Evolutionary conservation across 2,329 filamentous ascomycete genomes (phyloP).

Genomic region (Sclerotinia sclerotiorum): DNA sequence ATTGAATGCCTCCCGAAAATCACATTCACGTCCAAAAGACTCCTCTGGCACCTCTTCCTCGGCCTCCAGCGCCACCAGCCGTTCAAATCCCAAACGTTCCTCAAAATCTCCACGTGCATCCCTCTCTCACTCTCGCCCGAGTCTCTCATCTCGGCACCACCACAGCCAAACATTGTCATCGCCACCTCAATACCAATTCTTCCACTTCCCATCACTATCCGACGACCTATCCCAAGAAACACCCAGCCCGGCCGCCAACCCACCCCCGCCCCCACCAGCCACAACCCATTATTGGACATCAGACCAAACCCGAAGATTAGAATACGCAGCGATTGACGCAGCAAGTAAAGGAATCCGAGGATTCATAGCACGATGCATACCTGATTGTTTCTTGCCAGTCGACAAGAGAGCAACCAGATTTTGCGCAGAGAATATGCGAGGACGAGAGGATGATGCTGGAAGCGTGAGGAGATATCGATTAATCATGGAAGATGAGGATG

Average conservation of each 20-base stretch:
- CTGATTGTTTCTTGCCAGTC: slow-evolving; percentile 59
- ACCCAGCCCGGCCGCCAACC: slow-evolving; percentile 40
- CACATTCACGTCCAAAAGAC: slow-evolving; percentile 28
- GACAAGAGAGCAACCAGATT: slow-evolving; percentile 56
- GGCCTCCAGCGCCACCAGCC: slow-evolving; percentile 3
- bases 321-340: slow-evolving; percentile 67
- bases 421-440: slow-evolving; percentile 42
- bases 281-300: slow-evolving; percentile 69
- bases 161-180: slow-evolving; percentile 20
- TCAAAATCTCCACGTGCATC: slow-evolving; percentile 27
- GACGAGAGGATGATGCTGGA: slow-evolving; percentile 48
- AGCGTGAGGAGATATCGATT: slow-evolving; percentile 64
- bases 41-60: slow-evolving; percentile 20
- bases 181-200: slow-evolving; percentile 34
- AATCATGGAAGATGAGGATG: slow-evolving; percentile 37
- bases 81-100: slow-evolving; percentile 25
- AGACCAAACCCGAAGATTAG: slow-evolving; percentile 59
- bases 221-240: slow-evolving; percentile 19
- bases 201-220: slow-evolving; percentile 37
- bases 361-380: slow-evolving; percentile 60
- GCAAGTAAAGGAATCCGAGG: slow-evolving; percentile 59
- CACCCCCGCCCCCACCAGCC: slow-evolving; percentile 49
- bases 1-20: slow-evolving; percentile 26
- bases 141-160: slow-evolving; percentile 21
- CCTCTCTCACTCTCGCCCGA: slow-evolving; percentile 1